Evolutionary conservation across 164 flowering plant genomes (phyloP).

Genomic region (Pachysandra terminalis): DNA sequence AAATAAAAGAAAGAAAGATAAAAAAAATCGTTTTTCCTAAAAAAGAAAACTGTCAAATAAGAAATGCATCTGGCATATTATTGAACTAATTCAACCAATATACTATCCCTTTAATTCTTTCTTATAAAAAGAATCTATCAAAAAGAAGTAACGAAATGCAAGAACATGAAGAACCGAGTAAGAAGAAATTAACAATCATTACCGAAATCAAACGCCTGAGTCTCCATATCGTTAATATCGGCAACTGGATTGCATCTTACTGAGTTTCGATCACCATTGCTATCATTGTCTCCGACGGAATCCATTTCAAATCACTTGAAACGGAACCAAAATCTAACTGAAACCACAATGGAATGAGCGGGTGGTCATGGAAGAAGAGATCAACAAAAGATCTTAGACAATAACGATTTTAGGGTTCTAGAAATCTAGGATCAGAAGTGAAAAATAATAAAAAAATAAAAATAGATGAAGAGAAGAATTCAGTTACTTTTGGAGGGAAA

Average conservation of each 20-base stretch:
- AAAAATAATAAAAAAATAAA: too few species aligned
- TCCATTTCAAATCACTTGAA: constrained; percentile 19
- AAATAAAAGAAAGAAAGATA: too few species aligned
- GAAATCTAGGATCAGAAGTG: too few species aligned
- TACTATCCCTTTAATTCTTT: neutral
- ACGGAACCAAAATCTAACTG: neutral
- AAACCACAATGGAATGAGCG: neutral
- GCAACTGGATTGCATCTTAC: neutral
- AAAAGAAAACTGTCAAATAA: too few species aligned
- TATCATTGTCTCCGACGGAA: constrained; percentile 13
- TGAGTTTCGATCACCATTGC: neutral
- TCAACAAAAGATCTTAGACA: neutral
- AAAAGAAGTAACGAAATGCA: too few species aligned
- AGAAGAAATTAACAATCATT: neutral
- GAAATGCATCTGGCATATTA: too few species aligned
- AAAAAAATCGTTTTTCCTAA: too few species aligned
- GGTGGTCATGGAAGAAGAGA: neutral
- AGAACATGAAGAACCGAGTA: neutral
- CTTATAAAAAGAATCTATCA: neutral
- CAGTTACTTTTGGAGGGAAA: too few species aligned
- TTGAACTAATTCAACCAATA: too few species aligned
- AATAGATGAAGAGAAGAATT: too few species aligned
- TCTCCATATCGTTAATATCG: constrained; percentile 4
- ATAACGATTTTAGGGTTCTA: too few species aligned
- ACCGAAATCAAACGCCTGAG: constrained; percentile 14